phyloP scores from a whole-genome alignment of 176 grass and related monocot species.

The Raddia distichophylla region DNA sequence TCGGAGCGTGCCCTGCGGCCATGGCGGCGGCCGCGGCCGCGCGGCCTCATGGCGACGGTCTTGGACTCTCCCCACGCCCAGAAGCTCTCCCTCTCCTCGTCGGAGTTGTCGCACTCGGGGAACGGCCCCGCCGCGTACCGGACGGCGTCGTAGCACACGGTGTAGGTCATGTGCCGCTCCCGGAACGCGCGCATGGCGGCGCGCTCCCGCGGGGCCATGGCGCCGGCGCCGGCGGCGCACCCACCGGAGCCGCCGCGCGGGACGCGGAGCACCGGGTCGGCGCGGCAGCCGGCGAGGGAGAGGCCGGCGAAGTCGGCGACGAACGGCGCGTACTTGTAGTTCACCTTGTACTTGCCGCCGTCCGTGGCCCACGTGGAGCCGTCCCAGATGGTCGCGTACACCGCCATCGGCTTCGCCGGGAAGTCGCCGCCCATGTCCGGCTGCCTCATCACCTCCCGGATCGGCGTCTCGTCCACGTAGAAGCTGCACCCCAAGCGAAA shows the following conservation, averaged over 20 bases:
- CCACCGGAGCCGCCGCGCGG: slow-evolving; percentile 1
- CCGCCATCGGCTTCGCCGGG: slow-evolving; percentile 81
- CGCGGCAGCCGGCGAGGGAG: slow-evolving; percentile 49
- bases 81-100: slow-evolving; percentile 58
- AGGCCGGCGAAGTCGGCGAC: slow-evolving; percentile 59
- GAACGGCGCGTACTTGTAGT: slow-evolving; percentile 88
- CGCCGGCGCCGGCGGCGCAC: slow-evolving; percentile 48
- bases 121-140: slow-evolving; percentile 68
- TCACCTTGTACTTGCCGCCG: slow-evolving; percentile 77
- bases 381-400: slow-evolving; percentile 88
- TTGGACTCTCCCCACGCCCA: slow-evolving; percentile 84
- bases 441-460: slow-evolving; percentile 68
- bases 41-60: slow-evolving; percentile 56
- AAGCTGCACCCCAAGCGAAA: slow-evolving; percentile 41
- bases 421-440: slow-evolving; percentile 76
- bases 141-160: slow-evolving; percentile 73
- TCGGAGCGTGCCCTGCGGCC: not conserved
- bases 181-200: slow-evolving; percentile 69
- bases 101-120: slow-evolving; percentile 74
- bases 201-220: slow-evolving; percentile 70
- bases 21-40: slow-evolving; percentile 48
- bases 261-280: slow-evolving; percentile 45
- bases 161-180: slow-evolving; percentile 73
- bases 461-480: slow-evolving; percentile 76
- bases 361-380: slow-evolving; percentile 83